Conservation (phyloP, 139 green algal genomes). For the Coelastrella sp. region DNA sequence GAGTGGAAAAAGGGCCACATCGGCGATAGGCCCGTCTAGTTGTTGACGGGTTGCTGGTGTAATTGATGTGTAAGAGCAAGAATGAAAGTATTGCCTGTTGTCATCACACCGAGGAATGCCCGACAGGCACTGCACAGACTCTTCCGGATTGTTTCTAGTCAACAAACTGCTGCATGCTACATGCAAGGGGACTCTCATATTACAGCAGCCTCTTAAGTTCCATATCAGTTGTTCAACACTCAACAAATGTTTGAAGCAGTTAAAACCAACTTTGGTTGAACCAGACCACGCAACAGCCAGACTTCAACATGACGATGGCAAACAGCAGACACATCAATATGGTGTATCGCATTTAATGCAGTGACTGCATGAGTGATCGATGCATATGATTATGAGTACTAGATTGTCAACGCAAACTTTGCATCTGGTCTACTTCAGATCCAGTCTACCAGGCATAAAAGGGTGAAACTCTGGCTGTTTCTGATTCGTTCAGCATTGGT, state of each 20-base stretch:
- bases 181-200: too few species aligned
- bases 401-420: background rate
- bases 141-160: too few species aligned
- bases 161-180: background rate
- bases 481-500: background rate
- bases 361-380: background rate
- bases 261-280: background rate
- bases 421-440: background rate
- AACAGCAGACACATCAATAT: background rate
- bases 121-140: too few species aligned
- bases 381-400: background rate
- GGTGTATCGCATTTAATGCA: background rate
- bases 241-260: background rate
- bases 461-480: background rate
- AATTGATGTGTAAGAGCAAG: too few species aligned
- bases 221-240: background rate
- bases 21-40: too few species aligned
- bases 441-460: background rate
- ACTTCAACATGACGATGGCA: background rate
- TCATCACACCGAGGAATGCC: too few species aligned
- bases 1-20: too few species aligned
- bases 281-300: background rate
- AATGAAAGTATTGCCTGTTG: too few species aligned
- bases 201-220: background rate
- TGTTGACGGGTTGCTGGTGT: too few species aligned